These are phyloP conservation scores for Phanerodontia chrysosporium DNA, from an alignment of 768 basidiomycete species.

Conservation along the genomic window DNA sequence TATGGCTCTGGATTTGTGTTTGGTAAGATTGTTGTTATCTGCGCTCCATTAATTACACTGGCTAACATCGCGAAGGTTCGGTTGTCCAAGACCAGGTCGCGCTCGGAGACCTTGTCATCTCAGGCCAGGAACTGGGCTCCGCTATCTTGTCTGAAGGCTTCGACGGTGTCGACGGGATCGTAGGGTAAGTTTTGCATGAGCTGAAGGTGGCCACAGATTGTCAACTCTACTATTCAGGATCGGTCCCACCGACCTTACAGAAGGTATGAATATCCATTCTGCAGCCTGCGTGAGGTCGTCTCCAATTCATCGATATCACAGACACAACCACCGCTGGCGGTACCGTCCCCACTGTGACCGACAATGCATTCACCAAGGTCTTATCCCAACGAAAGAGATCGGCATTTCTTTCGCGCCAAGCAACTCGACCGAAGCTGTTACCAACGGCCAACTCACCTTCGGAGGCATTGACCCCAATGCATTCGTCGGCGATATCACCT, in stretches of 20 bases:
- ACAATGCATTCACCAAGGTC: constrained; percentile 3
- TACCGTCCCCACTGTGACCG: not conserved
- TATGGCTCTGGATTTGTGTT: constrained; percentile 28
- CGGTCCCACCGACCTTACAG: constrained; percentile 56
- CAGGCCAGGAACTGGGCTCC: constrained; percentile 5
- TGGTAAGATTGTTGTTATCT: not conserved
- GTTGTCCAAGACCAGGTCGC: constrained; percentile 47
- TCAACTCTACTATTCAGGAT: too few species aligned
- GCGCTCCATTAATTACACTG: too few species aligned
- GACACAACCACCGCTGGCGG: constrained; percentile 29
- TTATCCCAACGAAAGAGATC: not conserved
- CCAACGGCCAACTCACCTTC: constrained; percentile 8
- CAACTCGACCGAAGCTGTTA: constrained; percentile 14
- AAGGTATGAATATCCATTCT: constrained; percentile 27
- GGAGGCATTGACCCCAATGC: not conserved
- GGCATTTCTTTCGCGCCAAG: constrained; percentile 5
- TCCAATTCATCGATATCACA: too few species aligned
- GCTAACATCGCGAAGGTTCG: constrained; percentile 10
- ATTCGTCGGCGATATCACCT: constrained; percentile 1
- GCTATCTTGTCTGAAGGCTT: constrained; percentile 5
- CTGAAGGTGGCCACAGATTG: too few species aligned
- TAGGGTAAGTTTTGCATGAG: constrained; percentile 12
- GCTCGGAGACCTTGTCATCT: constrained; percentile 22
- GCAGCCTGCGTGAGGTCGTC: too few species aligned
- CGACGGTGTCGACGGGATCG: constrained; percentile 9